A percentile compares a stretch with the other conserved stretches of the same genome.
Evolutionary conservation across 768 basidiomycete genomes (phyloP).

Genomic region (Stropharia rugosoannulata): DNA sequence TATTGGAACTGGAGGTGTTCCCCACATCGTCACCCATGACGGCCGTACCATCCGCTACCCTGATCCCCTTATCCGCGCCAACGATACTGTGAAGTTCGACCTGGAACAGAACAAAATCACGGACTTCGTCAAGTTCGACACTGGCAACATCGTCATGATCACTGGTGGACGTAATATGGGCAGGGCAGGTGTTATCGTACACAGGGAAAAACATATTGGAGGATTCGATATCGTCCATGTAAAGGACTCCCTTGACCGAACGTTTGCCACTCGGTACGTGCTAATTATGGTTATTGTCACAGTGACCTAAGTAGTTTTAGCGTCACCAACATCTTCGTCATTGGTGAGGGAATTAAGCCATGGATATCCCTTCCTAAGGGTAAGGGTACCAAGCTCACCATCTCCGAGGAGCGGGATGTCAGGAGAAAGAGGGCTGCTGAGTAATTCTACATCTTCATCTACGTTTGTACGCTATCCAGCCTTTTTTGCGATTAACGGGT

Average conservation of each 20-base stretch:
- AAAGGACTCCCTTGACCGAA: conserved; percentile 91
- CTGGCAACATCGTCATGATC: conserved; percentile 95
- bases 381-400: conserved; percentile 97
- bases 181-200: conserved; percentile 92
- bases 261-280: conserved; percentile 94
- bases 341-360: conserved; percentile 93
- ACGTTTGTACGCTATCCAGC: conserved; percentile 40
- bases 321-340: conserved; percentile 96
- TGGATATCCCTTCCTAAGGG: conserved; percentile 97
- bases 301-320: conserved; percentile 36
- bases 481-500: conserved; percentile 27
- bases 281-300: background rate
- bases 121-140: conserved; percentile 94
- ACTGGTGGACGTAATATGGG: conserved; percentile 99
- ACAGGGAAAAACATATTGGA: conserved; percentile 96
- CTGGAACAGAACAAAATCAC: conserved; percentile 91
- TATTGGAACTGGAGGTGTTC: conserved; percentile 90
- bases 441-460: conserved; percentile 33
- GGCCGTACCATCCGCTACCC: conserved; percentile 99
- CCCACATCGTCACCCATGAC: conserved; percentile 97
- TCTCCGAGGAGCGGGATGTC: conserved; percentile 93
- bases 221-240: conserved; percentile 99
- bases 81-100: conserved; percentile 98
- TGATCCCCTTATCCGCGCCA: conserved; percentile 91
- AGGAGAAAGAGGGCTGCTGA: conserved; percentile 82